Conservation (phyloP, 208 protist species). For the Acanthamoeba royreba region DNA sequence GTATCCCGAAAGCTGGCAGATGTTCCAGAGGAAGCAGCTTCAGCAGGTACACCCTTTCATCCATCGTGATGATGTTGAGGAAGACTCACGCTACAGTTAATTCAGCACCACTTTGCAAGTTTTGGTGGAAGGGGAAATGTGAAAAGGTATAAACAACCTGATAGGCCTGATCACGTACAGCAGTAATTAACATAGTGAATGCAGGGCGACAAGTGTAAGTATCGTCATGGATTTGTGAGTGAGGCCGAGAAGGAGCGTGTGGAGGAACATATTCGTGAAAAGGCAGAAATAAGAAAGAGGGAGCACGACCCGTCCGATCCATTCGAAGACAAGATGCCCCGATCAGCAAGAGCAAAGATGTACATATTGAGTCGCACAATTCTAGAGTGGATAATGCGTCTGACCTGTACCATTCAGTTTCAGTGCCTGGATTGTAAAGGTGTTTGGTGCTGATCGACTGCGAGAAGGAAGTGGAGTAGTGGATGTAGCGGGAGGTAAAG, state of each 20-base stretch:
- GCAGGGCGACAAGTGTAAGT: not conserved
- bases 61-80: no score
- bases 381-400: not conserved
- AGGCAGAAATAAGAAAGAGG: not conserved
- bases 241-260: not conserved
- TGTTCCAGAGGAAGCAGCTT: not conserved
- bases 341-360: not conserved
- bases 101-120: no score
- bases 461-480: not conserved
- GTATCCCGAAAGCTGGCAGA: not conserved
- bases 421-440: not conserved
- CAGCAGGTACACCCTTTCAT: not conserved
- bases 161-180: not conserved
- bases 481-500: constrained; percentile 25
- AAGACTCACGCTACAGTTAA: no score
- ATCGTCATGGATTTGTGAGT: not conserved
- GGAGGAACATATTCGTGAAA: not conserved
- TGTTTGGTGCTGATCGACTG: not conserved
- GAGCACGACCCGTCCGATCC: not conserved
- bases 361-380: not conserved
- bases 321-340: not conserved
- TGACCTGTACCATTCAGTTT: not conserved
- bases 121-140: not conserved
- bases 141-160: not conserved
- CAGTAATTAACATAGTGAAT: not conserved